Conservation (phyloP, 768 basidiomycete genomes). For the Amanita rubescens region DNA sequence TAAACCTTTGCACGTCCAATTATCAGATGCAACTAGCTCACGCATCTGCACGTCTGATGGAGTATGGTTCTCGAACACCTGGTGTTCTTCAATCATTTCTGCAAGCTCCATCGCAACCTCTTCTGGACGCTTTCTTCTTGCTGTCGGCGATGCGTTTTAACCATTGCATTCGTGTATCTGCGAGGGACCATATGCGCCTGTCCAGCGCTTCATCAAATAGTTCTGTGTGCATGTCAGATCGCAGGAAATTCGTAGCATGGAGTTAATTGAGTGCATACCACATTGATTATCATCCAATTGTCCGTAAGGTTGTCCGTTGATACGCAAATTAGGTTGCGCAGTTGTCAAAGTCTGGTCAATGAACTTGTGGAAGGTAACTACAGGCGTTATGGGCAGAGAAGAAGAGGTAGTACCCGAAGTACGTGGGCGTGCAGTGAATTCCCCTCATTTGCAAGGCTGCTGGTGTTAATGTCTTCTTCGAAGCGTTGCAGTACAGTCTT, state of each 20-base stretch:
- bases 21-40: conserved; percentile 16
- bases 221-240: conserved; percentile 34
- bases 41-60: conserved; percentile 10
- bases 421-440: conserved; percentile 43
- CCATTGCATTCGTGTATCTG: conserved; percentile 68
- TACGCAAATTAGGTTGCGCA: conserved; percentile 63
- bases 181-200: conserved; percentile 72
- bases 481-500: conserved; percentile 37
- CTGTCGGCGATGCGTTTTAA: conserved; percentile 63
- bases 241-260: background rate
- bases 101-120: conserved; percentile 36
- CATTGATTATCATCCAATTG: conserved; percentile 48
- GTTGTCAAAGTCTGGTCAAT: conserved; percentile 55
- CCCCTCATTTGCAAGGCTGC: conserved; percentile 33
- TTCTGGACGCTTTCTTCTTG: conserved; percentile 53
- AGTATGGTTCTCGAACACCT: conserved; percentile 19
- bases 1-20: background rate
- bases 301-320: conserved; percentile 75
- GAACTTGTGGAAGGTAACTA: conserved; percentile 32
- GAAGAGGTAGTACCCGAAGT: conserved; percentile 32
- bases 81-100: conserved; percentile 24
- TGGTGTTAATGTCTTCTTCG: conserved; percentile 36
- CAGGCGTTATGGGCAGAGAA: background rate
- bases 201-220: conserved; percentile 86
- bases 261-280: conserved; percentile 29